A percentile compares a stretch with the other conserved stretches of the same genome.
Evolutionary conservation across 2,329 filamentous ascomycete genomes (phyloP).

Genomic region (Trichoderma simmonsii): DNA sequence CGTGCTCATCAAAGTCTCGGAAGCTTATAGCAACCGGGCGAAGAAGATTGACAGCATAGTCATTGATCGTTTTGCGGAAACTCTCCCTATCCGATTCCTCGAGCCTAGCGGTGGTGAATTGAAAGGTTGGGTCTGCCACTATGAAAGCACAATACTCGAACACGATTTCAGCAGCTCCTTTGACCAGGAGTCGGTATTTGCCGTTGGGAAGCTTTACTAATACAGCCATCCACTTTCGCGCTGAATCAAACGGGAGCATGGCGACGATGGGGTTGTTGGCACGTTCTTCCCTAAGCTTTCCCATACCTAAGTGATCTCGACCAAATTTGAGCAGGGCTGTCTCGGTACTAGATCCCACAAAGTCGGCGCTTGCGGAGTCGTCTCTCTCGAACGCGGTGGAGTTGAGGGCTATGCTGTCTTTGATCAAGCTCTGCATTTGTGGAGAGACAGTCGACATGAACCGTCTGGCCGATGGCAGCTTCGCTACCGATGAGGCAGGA

Average conservation of each 20-base stretch:
- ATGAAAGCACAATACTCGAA: conserved; percentile 43
- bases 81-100: conserved; percentile 32
- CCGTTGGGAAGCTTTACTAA: conserved; percentile 46
- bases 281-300: conserved; percentile 44
- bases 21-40: conserved; percentile 75
- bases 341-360: conserved; percentile 55
- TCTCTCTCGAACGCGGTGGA: conserved; percentile 55
- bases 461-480: conserved; percentile 29
- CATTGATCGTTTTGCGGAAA: conserved; percentile 35
- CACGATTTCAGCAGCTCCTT: conserved; percentile 57
- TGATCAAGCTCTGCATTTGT: conserved; percentile 37
- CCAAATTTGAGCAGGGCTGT: conserved; percentile 51
- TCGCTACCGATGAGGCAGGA: conserved; percentile 19
- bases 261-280: conserved; percentile 44
- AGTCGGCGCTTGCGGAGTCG: conserved; percentile 34
- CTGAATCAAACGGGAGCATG: conserved; percentile 54
- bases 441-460: conserved; percentile 32
- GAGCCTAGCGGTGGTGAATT: conserved; percentile 29
- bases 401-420: conserved; percentile 43
- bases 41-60: conserved; percentile 65
- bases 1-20: conserved; percentile 68
- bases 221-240: conserved; percentile 55
- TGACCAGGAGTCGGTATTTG: conserved; percentile 51
- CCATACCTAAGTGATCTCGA: conserved; percentile 48
- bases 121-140: conserved; percentile 44